Percentiles rank a stretch among this genome's conserved stretches.
Evolutionary conservation across 441 rosid species (phyloP).

Genomic region (Manihot esculenta): DNA sequence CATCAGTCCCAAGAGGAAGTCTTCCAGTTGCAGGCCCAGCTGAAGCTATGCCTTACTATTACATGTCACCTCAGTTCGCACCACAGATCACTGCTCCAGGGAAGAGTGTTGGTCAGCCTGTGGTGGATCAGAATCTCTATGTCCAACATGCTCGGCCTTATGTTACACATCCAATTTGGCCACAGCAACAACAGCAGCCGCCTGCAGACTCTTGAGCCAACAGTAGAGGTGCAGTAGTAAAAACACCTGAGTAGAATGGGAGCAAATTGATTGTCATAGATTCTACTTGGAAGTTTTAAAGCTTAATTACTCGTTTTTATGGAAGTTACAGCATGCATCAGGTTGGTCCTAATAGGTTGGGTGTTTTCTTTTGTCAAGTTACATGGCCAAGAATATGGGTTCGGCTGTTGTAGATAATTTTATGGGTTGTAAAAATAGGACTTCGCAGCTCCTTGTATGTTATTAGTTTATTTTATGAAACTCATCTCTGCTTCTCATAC

Average conservation of each 20-base stretch:
- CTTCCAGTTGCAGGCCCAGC: slow-evolving; percentile 19
- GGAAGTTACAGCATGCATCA: background rate
- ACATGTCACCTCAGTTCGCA: slow-evolving; percentile 44
- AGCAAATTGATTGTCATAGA: background rate
- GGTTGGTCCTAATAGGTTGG: background rate
- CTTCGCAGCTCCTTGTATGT: background rate
- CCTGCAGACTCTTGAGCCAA: slow-evolving; percentile 35
- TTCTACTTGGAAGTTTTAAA: background rate
- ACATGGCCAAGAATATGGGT: background rate
- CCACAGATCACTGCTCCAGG: slow-evolving; percentile 42
- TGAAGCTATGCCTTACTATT: slow-evolving; percentile 26
- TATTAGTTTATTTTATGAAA: background rate
- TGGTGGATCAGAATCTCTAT: slow-evolving; percentile 43
- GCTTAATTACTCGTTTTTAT: background rate
- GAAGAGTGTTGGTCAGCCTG: slow-evolving; percentile 48
- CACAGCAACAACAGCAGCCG: slow-evolving; percentile 40
- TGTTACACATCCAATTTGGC: slow-evolving; percentile 41
- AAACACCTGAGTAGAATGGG: background rate
- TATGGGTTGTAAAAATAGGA: background rate
- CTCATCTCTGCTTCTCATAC: background rate
- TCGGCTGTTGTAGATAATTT: slow-evolving; percentile 14
- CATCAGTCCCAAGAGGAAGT: slow-evolving; percentile 20
- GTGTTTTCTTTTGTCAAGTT: background rate
- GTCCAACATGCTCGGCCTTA: slow-evolving; percentile 40
- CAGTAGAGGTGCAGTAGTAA: background rate